Percentiles rank a stretch among this genome's conserved stretches.
Conservation (phyloP, 257 asterid genomes). For the Solanum piurae region DNA sequence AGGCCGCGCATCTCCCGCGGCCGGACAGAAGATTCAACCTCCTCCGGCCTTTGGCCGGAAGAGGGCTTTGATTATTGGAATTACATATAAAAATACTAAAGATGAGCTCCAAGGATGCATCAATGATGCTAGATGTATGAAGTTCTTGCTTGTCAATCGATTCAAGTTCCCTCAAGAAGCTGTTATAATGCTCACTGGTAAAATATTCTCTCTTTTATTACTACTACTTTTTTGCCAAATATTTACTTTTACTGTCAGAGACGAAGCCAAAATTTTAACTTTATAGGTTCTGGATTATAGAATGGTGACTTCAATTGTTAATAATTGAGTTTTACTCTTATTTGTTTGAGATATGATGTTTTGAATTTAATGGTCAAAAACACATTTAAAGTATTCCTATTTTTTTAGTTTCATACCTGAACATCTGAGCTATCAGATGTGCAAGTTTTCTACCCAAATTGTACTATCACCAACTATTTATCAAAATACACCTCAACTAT, state of each 20-base stretch:
- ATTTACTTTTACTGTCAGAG: neutral
- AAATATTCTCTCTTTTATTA: neutral
- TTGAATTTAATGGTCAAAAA: neutral
- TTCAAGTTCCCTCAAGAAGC: slow-evolving; percentile 75
- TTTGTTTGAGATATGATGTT: neutral
- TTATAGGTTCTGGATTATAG: neutral
- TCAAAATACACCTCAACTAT: neutral
- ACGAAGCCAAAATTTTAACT: neutral
- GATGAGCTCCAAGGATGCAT: slow-evolving; percentile 78
- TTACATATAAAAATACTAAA: slow-evolving; percentile 39
- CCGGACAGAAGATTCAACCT: slow-evolving; percentile 1
- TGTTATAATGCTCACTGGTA: slow-evolving; percentile 83
- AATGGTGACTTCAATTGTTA: neutral
- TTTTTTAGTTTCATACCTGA: neutral
- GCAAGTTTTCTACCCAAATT: too few relatives aligned
- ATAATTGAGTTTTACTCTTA: neutral
- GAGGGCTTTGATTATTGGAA: slow-evolving; percentile 80
- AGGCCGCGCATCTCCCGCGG: slow-evolving; percentile 6
- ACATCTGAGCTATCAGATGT: neutral
- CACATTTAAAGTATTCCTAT: too few relatives aligned
- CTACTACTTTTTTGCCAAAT: neutral
- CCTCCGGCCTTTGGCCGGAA: slow-evolving; percentile 37
- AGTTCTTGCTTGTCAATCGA: slow-evolving; percentile 42
- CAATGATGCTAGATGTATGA: slow-evolving; percentile 88
- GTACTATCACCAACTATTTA: neutral